Base-by-base conservation (phyloP, 768 basidiomycete species). In the Clavaria fumosa region DNA sequence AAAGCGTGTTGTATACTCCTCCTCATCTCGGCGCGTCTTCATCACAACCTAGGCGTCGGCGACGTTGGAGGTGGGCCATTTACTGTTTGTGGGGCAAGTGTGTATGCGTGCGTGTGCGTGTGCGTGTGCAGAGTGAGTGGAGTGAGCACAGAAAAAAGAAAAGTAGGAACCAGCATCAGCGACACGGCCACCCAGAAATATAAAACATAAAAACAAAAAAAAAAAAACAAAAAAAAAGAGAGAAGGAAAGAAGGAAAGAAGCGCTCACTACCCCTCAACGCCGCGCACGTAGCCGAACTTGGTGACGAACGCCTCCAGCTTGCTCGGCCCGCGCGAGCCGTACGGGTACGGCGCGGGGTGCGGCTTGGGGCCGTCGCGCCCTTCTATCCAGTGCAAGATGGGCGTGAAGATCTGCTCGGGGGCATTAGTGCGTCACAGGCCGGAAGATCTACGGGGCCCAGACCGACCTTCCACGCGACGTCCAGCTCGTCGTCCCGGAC, bases 401-500 rank as follows among this genome's bases (percentile, higher is more conserved):
- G 85, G 89, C 17, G 88, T 90, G 63, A 89, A 90, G 50, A 91
- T 90, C 84, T 89, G 50, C 15, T 28, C 23, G 20, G 11, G 23
- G 10, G 11, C 9, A 5, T 3, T 14, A 36, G 7, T 30, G 35
- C 14, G 23, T n/a, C 2, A 23, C 2, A 22, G 11, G 12, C 30
- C n/a, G 1, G 24, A 14, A 31, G 34, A 9, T 34, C 22, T 14
- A 17, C 33, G 32, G 14, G 14, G 39, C 11, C 24, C 22, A 27
- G 37, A 56, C 70, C 33, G 34, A 84, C 86, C 78, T 93, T 95
- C 93, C 93, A 99, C 2, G 93, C 95, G 37, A 80, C 78, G 51
- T 96, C 93, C 48, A 99, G 67, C 59, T 99, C 93, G 58, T 99
- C 93, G 55, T 96, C 73, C 44, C 93, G 77, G 41, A 99, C 93